phyloP scores from a whole-genome alignment of 352 stramenopile species.

The Thalassiosira oceanica region DNA sequence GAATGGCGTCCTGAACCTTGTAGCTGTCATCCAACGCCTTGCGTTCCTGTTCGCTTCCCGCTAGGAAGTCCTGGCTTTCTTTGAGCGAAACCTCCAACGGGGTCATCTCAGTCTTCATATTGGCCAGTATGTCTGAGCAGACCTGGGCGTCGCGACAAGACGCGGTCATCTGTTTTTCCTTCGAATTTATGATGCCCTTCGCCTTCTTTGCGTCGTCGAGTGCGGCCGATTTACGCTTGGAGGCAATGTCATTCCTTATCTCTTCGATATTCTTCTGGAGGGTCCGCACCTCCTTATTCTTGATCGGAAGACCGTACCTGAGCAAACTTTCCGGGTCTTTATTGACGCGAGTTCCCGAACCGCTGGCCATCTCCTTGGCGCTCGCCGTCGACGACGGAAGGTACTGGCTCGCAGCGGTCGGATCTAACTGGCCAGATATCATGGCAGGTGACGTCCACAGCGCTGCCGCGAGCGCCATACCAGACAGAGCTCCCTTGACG shows the following conservation, averaged over 20 bases:
- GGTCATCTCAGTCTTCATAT: slow-evolving; percentile 59
- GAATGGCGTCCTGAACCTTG: slow-evolving; percentile 60
- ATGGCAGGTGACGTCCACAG: slow-evolving; percentile 42
- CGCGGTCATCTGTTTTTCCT: slow-evolving; percentile 69
- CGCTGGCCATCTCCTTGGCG: slow-evolving; percentile 78
- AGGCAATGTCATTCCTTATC: slow-evolving; percentile 77
- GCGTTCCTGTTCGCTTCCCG: slow-evolving; percentile 79
- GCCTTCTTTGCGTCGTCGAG: slow-evolving; percentile 78
- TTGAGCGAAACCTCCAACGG: slow-evolving; percentile 57
- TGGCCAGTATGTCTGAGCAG: slow-evolving; percentile 48
- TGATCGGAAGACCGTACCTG: slow-evolving; percentile 80
- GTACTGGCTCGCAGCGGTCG: slow-evolving; percentile 1
- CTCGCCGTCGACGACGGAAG: slow-evolving; percentile 36
- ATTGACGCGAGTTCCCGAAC: slow-evolving; percentile 82
- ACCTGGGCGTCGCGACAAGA: slow-evolving; percentile 58
- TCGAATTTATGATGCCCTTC: slow-evolving; percentile 53
- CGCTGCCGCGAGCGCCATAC: slow-evolving; percentile 25
- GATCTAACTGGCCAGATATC: slow-evolving; percentile 14
- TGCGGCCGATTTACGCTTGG: slow-evolving; percentile 78
- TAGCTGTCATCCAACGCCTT: slow-evolving; percentile 76
- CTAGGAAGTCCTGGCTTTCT: slow-evolving; percentile 57
- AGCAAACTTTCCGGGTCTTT: slow-evolving; percentile 86
- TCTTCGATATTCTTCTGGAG: slow-evolving; percentile 81
- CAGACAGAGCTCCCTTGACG: slow-evolving; percentile 30
- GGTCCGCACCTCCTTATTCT: slow-evolving; percentile 81